A percentile compares a stretch with the other conserved stretches of the same genome.
Conservation (phyloP, 1,284 basidiomycete genomes). For the Papiliotrema fonsecae region DNA sequence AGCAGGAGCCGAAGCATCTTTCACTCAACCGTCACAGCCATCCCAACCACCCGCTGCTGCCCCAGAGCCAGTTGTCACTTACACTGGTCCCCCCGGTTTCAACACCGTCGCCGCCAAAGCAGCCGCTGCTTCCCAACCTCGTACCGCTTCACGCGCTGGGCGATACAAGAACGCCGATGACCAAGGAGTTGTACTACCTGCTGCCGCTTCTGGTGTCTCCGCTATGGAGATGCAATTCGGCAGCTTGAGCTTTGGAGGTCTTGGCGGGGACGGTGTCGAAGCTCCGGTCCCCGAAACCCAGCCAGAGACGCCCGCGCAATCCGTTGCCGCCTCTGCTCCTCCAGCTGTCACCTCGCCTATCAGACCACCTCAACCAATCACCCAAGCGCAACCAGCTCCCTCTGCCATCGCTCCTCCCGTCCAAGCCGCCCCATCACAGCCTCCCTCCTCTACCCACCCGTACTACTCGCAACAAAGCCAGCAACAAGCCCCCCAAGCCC, state of each 20-base stretch:
- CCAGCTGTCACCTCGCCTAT: conserved; percentile 13
- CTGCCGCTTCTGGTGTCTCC: conserved; percentile 30
- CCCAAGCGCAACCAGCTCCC: conserved; percentile 5
- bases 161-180: conserved; percentile 47
- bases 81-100: conserved; percentile 49
- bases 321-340: conserved; percentile 15
- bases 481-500: conserved; percentile 14
- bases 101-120: conserved; percentile 35
- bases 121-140: conserved; percentile 23
- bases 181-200: conserved; percentile 47
- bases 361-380: conserved; percentile 6
- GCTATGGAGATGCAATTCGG: conserved; percentile 49
- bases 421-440: background rate
- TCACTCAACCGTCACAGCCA: conserved; percentile 11
- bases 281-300: conserved; percentile 28
- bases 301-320: conserved; percentile 19
- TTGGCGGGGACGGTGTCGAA: conserved; percentile 45
- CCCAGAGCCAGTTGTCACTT: conserved; percentile 41
- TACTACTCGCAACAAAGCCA: conserved; percentile 17
- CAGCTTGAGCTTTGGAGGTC: conserved; percentile 47
- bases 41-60: conserved; percentile 16
- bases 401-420: background rate
- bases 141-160: conserved; percentile 45
- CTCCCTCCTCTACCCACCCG: conserved; percentile 2
- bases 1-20: conserved; percentile 25